phyloP scores from a whole-genome alignment of 148 eudicot species.

The Arbutus unedo region DNA sequence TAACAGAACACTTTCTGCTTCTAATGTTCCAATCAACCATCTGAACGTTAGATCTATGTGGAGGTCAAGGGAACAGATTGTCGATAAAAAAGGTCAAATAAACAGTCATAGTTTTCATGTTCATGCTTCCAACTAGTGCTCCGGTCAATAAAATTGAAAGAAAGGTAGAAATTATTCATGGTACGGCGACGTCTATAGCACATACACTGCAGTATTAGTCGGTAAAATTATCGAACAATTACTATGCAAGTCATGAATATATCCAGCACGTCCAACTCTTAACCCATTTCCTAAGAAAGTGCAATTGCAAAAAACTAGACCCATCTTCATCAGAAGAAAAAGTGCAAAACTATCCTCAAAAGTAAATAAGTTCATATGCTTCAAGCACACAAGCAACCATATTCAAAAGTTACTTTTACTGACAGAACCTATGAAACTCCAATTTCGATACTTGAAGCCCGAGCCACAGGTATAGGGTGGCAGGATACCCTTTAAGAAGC shows the following conservation, averaged over 20 bases:
- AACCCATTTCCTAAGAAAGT: not conserved
- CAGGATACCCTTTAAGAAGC: not conserved
- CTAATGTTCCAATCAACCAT: not conserved
- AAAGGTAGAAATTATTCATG: not conserved
- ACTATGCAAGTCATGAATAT: not conserved
- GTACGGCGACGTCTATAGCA: not conserved
- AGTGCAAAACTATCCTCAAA: not conserved
- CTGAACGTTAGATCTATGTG: not conserved
- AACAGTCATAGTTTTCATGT: not conserved
- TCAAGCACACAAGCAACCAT: not conserved
- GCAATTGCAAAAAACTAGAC: not conserved
- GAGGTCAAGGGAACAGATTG: constrained; percentile 7
- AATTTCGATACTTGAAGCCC: not conserved
- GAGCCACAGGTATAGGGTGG: not conserved
- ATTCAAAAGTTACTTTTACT: not conserved
- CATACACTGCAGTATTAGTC: not conserved
- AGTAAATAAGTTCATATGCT: not conserved
- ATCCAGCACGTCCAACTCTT: not conserved
- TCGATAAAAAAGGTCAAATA: not conserved
- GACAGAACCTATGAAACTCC: not conserved
- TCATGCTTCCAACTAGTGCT: not conserved
- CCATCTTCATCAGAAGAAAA: not conserved
- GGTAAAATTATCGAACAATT: not conserved
- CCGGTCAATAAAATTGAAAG: not conserved
- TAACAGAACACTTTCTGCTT: not conserved